Conservation (phyloP, 345 rosid species). For the Rhodomyrtus tomentosa region DNA sequence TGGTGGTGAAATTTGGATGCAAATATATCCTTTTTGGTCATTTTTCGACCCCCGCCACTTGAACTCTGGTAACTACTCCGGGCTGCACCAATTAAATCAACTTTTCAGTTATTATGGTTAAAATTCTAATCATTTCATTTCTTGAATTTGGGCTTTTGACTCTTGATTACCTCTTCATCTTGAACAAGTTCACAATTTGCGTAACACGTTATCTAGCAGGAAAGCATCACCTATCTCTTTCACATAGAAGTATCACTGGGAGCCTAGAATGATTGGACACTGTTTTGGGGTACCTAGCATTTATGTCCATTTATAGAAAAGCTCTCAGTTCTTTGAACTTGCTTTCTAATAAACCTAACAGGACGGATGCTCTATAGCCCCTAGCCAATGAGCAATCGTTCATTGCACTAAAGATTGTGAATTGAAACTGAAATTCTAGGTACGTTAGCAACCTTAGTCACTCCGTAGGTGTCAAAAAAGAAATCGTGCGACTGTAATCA, state of each 20-base stretch:
- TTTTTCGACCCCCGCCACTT: background rate
- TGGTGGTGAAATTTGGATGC: background rate
- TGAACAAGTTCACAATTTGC: background rate
- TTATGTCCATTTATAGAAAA: background rate
- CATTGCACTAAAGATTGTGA: background rate
- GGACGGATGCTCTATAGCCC: background rate
- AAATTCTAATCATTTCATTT: background rate
- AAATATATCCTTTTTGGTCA: background rate
- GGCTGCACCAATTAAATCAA: background rate
- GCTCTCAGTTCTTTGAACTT: background rate
- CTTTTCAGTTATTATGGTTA: background rate
- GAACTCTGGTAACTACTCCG: background rate
- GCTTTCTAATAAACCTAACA: background rate
- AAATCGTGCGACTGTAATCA: background rate
- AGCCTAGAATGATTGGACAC: background rate
- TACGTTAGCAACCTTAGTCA: background rate
- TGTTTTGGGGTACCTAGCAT: background rate
- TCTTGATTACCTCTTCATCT: background rate
- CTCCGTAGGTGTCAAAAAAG: background rate
- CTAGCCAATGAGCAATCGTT: background rate
- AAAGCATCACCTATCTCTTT: background rate
- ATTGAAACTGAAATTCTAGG: background rate
- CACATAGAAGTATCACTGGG: background rate
- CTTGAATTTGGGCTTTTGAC: background rate
- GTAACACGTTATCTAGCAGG: background rate